A percentile compares a stretch with the other conserved stretches of the same genome.
Evolutionary conservation across 768 basidiomycete genomes (phyloP).

Genomic region (Tricholomella constricta): DNA sequence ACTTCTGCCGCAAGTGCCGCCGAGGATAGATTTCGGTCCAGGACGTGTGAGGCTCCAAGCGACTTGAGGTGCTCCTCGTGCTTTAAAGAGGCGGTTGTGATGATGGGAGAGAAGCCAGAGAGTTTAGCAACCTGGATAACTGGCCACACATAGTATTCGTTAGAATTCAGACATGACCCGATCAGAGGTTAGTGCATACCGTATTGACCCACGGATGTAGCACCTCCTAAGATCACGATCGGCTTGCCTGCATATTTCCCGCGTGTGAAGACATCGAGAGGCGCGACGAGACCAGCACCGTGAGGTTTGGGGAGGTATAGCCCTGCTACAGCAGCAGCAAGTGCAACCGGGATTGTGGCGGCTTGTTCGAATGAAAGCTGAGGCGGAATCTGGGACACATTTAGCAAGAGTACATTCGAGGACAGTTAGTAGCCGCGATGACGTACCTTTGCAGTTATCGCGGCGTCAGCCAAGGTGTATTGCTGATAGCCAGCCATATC

Average conservation of each 20-base stretch:
- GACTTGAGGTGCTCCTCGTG: conserved; percentile 29
- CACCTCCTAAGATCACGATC: conserved; percentile 37
- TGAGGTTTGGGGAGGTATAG: conserved; percentile 31
- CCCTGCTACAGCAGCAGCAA: conserved; percentile 30
- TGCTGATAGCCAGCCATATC: conserved; percentile 27
- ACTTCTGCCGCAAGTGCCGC: conserved; percentile 10
- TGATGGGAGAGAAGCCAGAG: conserved; percentile 40
- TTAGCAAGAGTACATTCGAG: conserved; percentile 17
- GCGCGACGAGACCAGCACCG: conserved; percentile 30
- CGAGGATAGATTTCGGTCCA: conserved; percentile 22
- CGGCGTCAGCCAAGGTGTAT: conserved; percentile 24
- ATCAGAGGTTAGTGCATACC: conserved; percentile 18
- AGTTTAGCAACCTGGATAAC: conserved; percentile 34
- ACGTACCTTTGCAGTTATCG: conserved; percentile 16
- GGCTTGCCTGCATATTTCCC: conserved; percentile 32
- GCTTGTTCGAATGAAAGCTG: conserved; percentile 37
- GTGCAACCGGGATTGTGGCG: conserved; percentile 33
- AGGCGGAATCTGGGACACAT: conserved; percentile 27
- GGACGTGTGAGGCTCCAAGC: conserved; percentile 38
- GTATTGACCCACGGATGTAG: conserved; percentile 37
- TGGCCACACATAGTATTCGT: background rate
- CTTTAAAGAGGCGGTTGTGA: conserved; percentile 30
- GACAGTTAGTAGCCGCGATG: conserved; percentile 28
- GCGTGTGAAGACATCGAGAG: conserved; percentile 33
- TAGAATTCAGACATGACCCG: background rate